phyloP scores from a whole-genome alignment of 2,329 filamentous ascomycete genomes.

The Neoascochyta sp. region DNA sequence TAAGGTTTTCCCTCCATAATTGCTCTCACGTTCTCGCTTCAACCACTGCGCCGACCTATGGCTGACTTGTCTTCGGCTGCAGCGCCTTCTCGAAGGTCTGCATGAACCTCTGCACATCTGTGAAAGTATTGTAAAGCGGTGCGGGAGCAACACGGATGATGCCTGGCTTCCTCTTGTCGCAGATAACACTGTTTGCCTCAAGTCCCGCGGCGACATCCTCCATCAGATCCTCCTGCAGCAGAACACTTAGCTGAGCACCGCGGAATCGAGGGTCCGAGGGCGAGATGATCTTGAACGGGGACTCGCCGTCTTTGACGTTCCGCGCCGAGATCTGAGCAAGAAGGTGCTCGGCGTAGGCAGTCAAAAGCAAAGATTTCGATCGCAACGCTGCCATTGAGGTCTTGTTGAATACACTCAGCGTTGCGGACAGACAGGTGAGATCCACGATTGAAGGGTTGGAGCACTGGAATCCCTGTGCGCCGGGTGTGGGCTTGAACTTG shows the following conservation, averaged over 20 bases:
- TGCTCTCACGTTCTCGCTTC: too few species aligned
- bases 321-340: slow-evolving; percentile 20
- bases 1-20: too few species aligned
- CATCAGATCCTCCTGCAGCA: slow-evolving; percentile 64
- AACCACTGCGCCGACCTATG: too few species aligned
- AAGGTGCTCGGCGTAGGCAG: slow-evolving; percentile 56
- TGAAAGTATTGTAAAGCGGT: slow-evolving; percentile 77
- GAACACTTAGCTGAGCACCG: slow-evolving; percentile 76
- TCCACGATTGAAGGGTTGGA: slow-evolving; percentile 81
- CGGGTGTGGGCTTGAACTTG: slow-evolving; percentile 69
- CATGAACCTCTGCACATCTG: slow-evolving; percentile 56
- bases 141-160: slow-evolving; percentile 81
- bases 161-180: slow-evolving; percentile 79
- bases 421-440: slow-evolving; percentile 68
- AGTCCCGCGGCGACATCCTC: slow-evolving; percentile 63
- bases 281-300: slow-evolving; percentile 57
- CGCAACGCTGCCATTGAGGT: slow-evolving; percentile 66
- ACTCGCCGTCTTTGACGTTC: slow-evolving; percentile 16
- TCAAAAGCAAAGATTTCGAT: slow-evolving; percentile 67
- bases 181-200: slow-evolving; percentile 65
- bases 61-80: slow-evolving; percentile 8
- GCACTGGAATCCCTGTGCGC: slow-evolving; percentile 76
- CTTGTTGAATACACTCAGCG: slow-evolving; percentile 68
- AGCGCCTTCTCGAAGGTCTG: slow-evolving; percentile 49
- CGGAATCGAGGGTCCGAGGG: slow-evolving; percentile 63